Evolutionary conservation across 2,329 filamentous ascomycete species (phyloP), one percentile per base, ranked within the genome.

Genomic region (Neonectria ditissima): DNA sequence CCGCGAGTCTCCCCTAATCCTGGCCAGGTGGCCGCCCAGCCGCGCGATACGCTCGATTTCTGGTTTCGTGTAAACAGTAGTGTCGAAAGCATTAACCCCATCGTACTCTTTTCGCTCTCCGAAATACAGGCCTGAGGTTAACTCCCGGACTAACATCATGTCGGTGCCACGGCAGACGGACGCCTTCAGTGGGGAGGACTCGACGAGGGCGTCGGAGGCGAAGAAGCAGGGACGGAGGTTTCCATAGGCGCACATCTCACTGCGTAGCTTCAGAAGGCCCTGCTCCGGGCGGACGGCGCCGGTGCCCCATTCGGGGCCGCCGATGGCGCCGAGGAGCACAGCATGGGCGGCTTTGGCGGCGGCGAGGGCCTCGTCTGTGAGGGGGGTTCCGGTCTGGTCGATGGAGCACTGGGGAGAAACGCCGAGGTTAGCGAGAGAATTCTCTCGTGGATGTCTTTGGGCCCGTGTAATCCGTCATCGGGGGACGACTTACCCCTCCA

Each of bases 161-260:
- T 97, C 91, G 72, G 91, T 92, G 74, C 91, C 93, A 66, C 89
- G 86, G 85, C 92, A 95, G 68, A 97, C 86, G 3, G 91, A 87
- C 63, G 91, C 89, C 81, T 97, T 97, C 66, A 97, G 87, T 0
- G 94, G 94, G 20, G 93, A 97, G 78, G 85, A 88, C 58, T 94
- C 89, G 74, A 97, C 89, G 48, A 97, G 90, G 43, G 88, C 87
- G 63, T 94, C 91, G 3, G 94, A 94, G 47, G 93, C 92, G 83
- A 97, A 97, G 85, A 91, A 95, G 85, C 94, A 97, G 14, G 94
- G 94, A 10, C 94, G 91, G 62, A 97, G 89, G 86, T 97, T 97
- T 75, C 93, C 94, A 82, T 95, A 97, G 61, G 94, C 93, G 75
- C 87, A 86, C 85, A 97, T 91, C 80, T 97, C 92, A 82, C 96